Conservation (phyloP, 805 yeast species). For the Dipodascus albidus region DNA sequence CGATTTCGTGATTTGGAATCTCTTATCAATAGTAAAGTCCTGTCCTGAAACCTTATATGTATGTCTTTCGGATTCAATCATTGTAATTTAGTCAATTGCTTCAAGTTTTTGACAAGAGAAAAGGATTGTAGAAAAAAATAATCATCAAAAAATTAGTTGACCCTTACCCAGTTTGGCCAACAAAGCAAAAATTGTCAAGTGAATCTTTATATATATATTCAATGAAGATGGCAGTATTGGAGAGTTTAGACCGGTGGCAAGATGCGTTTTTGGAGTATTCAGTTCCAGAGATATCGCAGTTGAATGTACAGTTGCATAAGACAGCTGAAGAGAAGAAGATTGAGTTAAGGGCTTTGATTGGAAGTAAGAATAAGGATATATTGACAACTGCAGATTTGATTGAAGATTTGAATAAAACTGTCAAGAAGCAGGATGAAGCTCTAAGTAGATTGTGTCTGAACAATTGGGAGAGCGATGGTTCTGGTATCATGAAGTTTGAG, state of each 20-base stretch:
- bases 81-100: neutral
- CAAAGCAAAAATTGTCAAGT: neutral
- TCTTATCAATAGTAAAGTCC: constrained; percentile 81
- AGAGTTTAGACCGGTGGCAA: constrained; percentile 8
- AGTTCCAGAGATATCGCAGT: constrained; percentile 11
- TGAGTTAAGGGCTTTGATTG: constrained; percentile 15
- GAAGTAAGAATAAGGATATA: constrained; percentile 14
- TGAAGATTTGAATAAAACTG: constrained; percentile 10
- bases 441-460: constrained; percentile 10
- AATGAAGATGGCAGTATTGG: neutral
- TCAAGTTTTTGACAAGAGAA: neutral
- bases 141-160: no score
- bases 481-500: constrained; percentile 2
- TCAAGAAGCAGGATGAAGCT: constrained; percentile 6
- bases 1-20: constrained; percentile 84
- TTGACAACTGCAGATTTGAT: constrained; percentile 16
- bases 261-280: constrained; percentile 11
- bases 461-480: constrained; percentile 7
- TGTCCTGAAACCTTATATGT: constrained; percentile 69
- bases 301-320: constrained; percentile 6
- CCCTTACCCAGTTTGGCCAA: constrained; percentile 1
- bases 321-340: constrained; percentile 12
- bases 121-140: neutral
- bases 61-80: constrained; percentile 20
- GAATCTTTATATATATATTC: neutral